These are phyloP conservation scores for Osmozyma mogii DNA, from an alignment of 805 yeast genomes.

Conservation along the genomic window DNA sequence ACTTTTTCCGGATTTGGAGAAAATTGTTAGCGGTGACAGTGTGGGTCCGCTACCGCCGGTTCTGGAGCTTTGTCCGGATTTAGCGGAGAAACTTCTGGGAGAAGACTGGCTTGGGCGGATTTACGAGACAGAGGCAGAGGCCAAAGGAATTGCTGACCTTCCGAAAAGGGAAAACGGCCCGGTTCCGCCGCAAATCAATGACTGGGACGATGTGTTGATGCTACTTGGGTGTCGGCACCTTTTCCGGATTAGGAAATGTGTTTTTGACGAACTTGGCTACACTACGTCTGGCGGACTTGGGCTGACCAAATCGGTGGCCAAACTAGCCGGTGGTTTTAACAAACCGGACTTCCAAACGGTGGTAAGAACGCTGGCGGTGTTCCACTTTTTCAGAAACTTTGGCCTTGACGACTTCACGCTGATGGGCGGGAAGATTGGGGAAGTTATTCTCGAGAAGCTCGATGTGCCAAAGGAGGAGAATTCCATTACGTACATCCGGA, in stretches of 20 bases:
- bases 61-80: conserved; percentile 26
- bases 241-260: conserved; percentile 42
- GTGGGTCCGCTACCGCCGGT: conserved; percentile 37
- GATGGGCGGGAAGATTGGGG: conserved; percentile 85
- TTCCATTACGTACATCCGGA: conserved; percentile 43
- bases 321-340: conserved; percentile 74
- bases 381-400: conserved; percentile 50
- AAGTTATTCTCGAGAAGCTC: conserved; percentile 42
- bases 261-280: conserved; percentile 55
- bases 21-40: conserved; percentile 4
- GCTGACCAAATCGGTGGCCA: conserved; percentile 69
- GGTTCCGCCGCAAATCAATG: conserved; percentile 7
- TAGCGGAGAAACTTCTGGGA: neutral
- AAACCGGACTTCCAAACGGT: conserved; percentile 88
- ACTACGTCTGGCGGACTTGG: conserved; percentile 89
- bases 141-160: conserved; percentile 15
- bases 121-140: conserved; percentile 3
- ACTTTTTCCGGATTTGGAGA: conserved; percentile 35
- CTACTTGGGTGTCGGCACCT: conserved; percentile 60
- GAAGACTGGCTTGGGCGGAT: conserved; percentile 4
- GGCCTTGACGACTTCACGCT: conserved; percentile 77
- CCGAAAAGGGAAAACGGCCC: neutral
- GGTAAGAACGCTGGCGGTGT: conserved; percentile 41
- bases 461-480: conserved; percentile 39
- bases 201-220: conserved; percentile 77